Conservation (phyloP, 257 asterid species). For the Gentiana dahurica region DNA sequence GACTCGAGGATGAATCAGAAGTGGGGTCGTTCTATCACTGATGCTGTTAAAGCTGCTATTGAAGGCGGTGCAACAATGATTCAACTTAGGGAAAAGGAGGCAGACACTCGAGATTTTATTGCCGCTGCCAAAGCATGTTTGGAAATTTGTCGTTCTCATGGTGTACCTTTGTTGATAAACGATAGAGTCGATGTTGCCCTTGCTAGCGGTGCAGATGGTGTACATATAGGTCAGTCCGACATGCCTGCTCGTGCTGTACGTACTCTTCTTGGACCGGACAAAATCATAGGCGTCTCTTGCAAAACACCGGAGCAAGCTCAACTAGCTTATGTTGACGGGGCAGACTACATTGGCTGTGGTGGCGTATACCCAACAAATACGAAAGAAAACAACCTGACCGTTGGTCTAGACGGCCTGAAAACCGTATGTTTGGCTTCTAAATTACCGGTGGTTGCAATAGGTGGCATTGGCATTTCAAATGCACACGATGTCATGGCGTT, state of each 20-base stretch:
- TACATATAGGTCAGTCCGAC: slow-evolving; percentile 92
- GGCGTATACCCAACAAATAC: slow-evolving; percentile 88
- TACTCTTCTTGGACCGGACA: slow-evolving; percentile 71
- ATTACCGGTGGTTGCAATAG: slow-evolving; percentile 91
- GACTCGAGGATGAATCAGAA: slow-evolving; percentile 84
- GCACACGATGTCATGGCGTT: slow-evolving; percentile 48
- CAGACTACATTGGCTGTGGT: slow-evolving; percentile 92
- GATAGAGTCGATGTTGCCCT: slow-evolving; percentile 85
- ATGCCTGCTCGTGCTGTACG: slow-evolving; percentile 70
- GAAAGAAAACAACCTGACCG: slow-evolving; percentile 52
- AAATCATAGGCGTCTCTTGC: slow-evolving; percentile 86
- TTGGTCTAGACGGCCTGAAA: slow-evolving; percentile 74
- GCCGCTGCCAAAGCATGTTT: slow-evolving; percentile 72
- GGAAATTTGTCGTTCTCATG: slow-evolving; percentile 45
- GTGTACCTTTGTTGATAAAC: slow-evolving; percentile 67
- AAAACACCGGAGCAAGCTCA: slow-evolving; percentile 80
- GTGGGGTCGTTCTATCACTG: slow-evolving; percentile 71
- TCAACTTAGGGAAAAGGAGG: slow-evolving; percentile 91
- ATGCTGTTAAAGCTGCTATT: slow-evolving; percentile 77
- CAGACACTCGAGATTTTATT: slow-evolving; percentile 61
- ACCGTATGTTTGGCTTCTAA: slow-evolving; percentile 51
- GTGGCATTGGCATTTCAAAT: slow-evolving; percentile 72
- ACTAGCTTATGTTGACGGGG: slow-evolving; percentile 72
- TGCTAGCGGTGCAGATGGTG: slow-evolving; percentile 89
- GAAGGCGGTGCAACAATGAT: slow-evolving; percentile 92